A percentile compares a stretch with the other conserved stretches of the same genome.
phyloP scores from a whole-genome alignment of 768 basidiomycete genomes.

The Lactarius sanguifluus region DNA sequence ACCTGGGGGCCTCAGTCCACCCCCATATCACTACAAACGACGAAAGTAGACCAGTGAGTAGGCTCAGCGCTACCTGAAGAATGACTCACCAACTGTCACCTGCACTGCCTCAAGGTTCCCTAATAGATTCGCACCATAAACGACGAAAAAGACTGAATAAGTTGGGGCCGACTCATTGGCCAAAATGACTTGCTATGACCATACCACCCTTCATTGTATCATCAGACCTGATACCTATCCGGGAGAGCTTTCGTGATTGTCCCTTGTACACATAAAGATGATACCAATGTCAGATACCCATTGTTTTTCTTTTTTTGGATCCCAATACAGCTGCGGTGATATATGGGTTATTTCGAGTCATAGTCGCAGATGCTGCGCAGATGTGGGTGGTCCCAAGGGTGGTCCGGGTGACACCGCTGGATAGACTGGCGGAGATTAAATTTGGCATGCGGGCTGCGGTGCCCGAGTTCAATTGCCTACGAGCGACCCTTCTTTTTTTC shows the following conservation, averaged over 20 bases:
- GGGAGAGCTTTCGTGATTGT: constrained; percentile 1
- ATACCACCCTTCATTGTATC: constrained; percentile 15
- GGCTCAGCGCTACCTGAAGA: neutral
- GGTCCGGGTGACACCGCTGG: neutral
- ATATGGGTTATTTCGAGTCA: neutral
- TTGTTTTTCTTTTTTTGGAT: constrained; percentile 9
- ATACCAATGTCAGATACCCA: constrained; percentile 28
- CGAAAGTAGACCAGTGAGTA: constrained; percentile 17
- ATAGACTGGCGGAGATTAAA: neutral
- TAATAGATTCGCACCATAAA: neutral
- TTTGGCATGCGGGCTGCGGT: neutral
- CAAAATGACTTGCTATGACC: constrained; percentile 21
- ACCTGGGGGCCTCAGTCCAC: constrained; percentile 30
- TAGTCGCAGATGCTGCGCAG: neutral
- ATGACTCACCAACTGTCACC: neutral
- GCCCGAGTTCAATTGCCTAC: constrained; percentile 1
- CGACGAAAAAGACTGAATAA: neutral
- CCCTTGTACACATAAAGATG: constrained; percentile 21
- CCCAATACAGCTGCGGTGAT: constrained; percentile 11
- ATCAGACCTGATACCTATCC: constrained; percentile 23
- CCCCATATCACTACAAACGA: constrained; percentile 28
- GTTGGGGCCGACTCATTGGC: constrained; percentile 2
- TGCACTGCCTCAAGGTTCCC: neutral
- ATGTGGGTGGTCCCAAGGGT: neutral
- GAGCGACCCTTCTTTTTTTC: neutral